These are phyloP conservation scores for Phoma herbarum DNA, from an alignment of 2,329 filamentous ascomycete genomes.

Conservation along the genomic window DNA sequence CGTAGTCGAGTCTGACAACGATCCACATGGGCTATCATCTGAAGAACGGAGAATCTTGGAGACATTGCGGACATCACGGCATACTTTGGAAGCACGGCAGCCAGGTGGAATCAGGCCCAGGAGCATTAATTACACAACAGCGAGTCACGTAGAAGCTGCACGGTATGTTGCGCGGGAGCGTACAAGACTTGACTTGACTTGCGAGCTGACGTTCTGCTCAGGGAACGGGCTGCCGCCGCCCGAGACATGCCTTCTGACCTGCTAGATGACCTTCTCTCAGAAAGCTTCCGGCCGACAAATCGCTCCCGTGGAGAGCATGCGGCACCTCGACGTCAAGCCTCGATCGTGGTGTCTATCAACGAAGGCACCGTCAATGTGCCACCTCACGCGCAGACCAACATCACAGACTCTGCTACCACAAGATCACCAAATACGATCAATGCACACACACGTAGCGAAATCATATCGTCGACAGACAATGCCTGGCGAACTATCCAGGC, in stretches of 20 bases:
- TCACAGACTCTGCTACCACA: constrained; percentile 42
- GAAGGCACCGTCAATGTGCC: constrained; percentile 37
- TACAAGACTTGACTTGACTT: constrained; percentile 4
- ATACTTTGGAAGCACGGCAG: constrained; percentile 54
- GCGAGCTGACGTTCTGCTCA: constrained; percentile 22
- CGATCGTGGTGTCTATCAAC: constrained; percentile 51
- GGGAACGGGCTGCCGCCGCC: constrained; percentile 30
- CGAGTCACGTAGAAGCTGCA: constrained; percentile 32
- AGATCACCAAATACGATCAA: constrained; percentile 43
- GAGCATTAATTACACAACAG: constrained; percentile 55
- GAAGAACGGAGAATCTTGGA: constrained; percentile 58
- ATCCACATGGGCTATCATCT: constrained; percentile 57
- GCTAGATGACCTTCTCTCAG: constrained; percentile 27
- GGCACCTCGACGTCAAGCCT: constrained; percentile 51
- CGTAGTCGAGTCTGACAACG: constrained; percentile 53
- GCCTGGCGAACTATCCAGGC: constrained; percentile 61
- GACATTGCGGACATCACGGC: constrained; percentile 54
- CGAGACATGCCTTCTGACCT: constrained; percentile 22
- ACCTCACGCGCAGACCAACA: constrained; percentile 32
- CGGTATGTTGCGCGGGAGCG: constrained; percentile 31
- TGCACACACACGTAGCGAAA: constrained; percentile 45
- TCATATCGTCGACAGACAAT: constrained; percentile 49
- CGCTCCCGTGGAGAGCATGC: constrained; percentile 33
- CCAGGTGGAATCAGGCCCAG: constrained; percentile 47
- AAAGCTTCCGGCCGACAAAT: constrained; percentile 34